A percentile compares a stretch with the other conserved stretches of the same genome.
Evolutionary conservation across 495 filamentous ascomycete genomes (phyloP).

Genomic region (Xylaria sp.): DNA sequence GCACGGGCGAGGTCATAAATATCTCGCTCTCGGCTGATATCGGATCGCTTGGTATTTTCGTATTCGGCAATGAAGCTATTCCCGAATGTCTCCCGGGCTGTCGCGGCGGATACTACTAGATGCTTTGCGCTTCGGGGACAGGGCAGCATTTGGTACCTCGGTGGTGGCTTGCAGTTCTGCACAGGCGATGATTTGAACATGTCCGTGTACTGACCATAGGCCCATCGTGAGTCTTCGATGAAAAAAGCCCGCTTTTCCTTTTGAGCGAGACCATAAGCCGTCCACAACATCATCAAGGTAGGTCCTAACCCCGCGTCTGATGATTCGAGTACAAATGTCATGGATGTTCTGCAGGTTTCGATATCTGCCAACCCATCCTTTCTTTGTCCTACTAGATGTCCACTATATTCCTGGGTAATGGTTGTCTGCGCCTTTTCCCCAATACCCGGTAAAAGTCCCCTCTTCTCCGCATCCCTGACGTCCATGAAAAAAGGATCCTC

Average conservation of each 20-base stretch:
- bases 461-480: constrained; percentile 65
- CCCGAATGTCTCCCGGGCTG: constrained; percentile 63
- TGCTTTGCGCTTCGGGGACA: constrained; percentile 74
- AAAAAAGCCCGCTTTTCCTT: constrained; percentile 75
- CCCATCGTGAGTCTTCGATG: constrained; percentile 77
- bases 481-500: constrained; percentile 71
- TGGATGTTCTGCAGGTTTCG: constrained; percentile 65
- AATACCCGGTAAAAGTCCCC: constrained; percentile 58
- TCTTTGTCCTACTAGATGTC: constrained; percentile 46
- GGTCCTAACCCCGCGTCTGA: constrained; percentile 71
- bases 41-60: constrained; percentile 54
- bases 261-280: constrained; percentile 74
- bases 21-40: constrained; percentile 54
- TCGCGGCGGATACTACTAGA: constrained; percentile 71
- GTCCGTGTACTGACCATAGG: constrained; percentile 71
- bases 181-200: constrained; percentile 69
- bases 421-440: constrained; percentile 37
- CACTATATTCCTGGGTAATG: constrained; percentile 35
- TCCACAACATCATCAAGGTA: constrained; percentile 75
- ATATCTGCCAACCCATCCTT: constrained; percentile 45
- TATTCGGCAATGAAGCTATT: constrained; percentile 58
- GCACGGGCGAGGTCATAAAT: constrained; percentile 66
- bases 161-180: constrained; percentile 65
- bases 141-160: constrained; percentile 67
- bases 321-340: constrained; percentile 76